Evolutionary conservation across 1,284 basidiomycete species (phyloP).

Genomic region (Pseudozyma sp.): DNA sequence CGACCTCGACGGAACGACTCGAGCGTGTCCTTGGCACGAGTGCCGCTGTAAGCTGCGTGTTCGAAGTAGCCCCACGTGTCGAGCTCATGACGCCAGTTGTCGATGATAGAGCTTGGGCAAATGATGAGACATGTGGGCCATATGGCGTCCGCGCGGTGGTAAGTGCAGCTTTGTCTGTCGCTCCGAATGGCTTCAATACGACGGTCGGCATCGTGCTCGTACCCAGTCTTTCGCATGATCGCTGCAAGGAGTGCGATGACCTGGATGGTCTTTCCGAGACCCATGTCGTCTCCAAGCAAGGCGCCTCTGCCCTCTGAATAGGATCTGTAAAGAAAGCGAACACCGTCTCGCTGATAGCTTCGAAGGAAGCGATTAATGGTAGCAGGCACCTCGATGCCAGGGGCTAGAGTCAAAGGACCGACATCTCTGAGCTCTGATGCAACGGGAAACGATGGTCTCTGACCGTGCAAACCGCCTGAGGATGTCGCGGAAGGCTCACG

Average conservation of each 20-base stretch:
- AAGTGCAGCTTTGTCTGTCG: slow-evolving; percentile 20
- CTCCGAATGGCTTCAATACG: slow-evolving; percentile 71
- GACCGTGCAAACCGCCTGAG: background rate
- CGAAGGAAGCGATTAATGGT: slow-evolving; percentile 83
- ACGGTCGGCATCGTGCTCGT: slow-evolving; percentile 75
- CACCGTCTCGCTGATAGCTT: slow-evolving; percentile 85
- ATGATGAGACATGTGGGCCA: slow-evolving; percentile 82
- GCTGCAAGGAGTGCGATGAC: slow-evolving; percentile 86
- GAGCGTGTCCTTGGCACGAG: slow-evolving; percentile 22
- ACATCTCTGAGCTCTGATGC: slow-evolving; percentile 15
- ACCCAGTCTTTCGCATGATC: slow-evolving; percentile 82
- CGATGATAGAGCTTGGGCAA: slow-evolving; percentile 80
- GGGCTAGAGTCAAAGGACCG: slow-evolving; percentile 25
- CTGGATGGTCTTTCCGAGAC: slow-evolving; percentile 80
- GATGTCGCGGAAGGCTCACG: background rate
- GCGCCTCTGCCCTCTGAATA: slow-evolving; percentile 78
- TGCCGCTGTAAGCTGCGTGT: slow-evolving; percentile 33
- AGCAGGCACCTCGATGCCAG: slow-evolving; percentile 73
- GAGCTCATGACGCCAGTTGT: slow-evolving; percentile 85
- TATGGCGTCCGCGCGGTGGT: slow-evolving; percentile 37
- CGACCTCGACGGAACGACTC: slow-evolving; percentile 76
- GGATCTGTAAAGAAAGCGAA: slow-evolving; percentile 78
- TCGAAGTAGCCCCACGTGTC: slow-evolving; percentile 73
- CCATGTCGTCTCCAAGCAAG: slow-evolving; percentile 89
- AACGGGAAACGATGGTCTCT: slow-evolving; percentile 27